Base-by-base conservation (phyloP, 768 basidiomycete genomes). In the Lepiota brunneoincarnata region DNA sequence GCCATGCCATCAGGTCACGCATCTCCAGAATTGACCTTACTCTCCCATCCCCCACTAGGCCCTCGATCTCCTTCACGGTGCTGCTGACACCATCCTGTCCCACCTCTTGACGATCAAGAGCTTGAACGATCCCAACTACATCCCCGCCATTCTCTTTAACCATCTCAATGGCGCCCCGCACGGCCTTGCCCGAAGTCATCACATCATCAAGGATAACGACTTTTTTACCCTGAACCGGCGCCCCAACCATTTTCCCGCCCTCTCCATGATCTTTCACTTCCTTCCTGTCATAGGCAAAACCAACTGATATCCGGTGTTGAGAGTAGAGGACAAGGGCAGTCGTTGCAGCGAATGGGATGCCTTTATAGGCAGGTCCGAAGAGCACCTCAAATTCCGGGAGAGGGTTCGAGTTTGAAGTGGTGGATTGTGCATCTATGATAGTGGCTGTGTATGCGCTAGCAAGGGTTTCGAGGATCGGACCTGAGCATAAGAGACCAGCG, bases 301-400 rank as follows among this genome's bases (percentile, higher is more conserved):
- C 92, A 24, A 94, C 83, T 31, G 71, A 55, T 38, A 83, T 75
- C 3, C 73, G 70, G 63, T 91, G 76, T 43, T 82, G 75, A 11
- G 86, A 79, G 52, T 86, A 78, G 34, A 99, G 78, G 18, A 86
- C 77, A 17, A 95, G 77, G 2, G 89, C 78, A 2, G 95, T 91
- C 31, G 88, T 80, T 0, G 95, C 89, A 0, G 94, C 95, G 47
- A 99, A 84, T 0, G 94, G 81, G 64, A 98, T 98, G 21, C 93
- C 96, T 73, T 98, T 98, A 75, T 98, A 98, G 2, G 96, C 95
- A 0, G 96, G 96, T 0, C 96, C 96, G 61, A 98, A 97, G 31
- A 98, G 78, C 41, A 98, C 81, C 61, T 96, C 91, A 61, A 95
- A 81, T 24, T 66, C 51, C 10, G 78, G 78, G 4, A 79, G 10